Percentiles rank a stretch among this genome's conserved stretches.
phyloP scores from a whole-genome alignment of 495 filamentous ascomycete genomes.

The Penicillium subrubescens region DNA sequence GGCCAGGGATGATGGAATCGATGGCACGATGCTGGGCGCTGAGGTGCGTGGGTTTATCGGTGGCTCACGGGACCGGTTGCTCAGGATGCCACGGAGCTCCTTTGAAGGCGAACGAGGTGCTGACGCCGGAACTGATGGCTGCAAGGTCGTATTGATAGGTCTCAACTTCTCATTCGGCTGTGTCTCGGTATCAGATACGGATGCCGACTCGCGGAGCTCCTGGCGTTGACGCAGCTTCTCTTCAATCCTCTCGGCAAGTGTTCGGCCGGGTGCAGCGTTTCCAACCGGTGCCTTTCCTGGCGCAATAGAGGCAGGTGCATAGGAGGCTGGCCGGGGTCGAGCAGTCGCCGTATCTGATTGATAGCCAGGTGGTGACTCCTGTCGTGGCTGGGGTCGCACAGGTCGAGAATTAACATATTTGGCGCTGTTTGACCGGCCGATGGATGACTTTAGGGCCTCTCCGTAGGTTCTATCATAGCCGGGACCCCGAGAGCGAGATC shows the following conservation, averaged over 20 bases:
- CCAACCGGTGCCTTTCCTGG: constrained; percentile 2
- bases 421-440: constrained; percentile 28
- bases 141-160: constrained; percentile 3
- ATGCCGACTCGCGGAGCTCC: constrained; percentile 27
- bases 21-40: constrained; percentile 9
- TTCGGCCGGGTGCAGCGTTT: constrained; percentile 16
- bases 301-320: background rate
- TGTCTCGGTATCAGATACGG: constrained; percentile 22
- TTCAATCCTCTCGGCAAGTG: constrained; percentile 40
- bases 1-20: constrained; percentile 1
- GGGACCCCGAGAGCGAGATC: constrained; percentile 11
- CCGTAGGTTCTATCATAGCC: constrained; percentile 1
- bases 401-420: constrained; percentile 10
- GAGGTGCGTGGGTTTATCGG: constrained; percentile 12
- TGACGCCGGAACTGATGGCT: constrained; percentile 1
- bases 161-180: constrained; percentile 1
- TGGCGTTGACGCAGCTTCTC: constrained; percentile 39
- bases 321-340: constrained; percentile 12
- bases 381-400: constrained; percentile 1
- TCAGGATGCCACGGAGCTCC: constrained; percentile 7
- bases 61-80: constrained; percentile 2
- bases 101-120: constrained; percentile 9
- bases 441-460: constrained; percentile 3
- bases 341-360: constrained; percentile 30
- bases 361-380: constrained; percentile 23